phyloP scores from a whole-genome alignment of 1,284 basidiomycete species.

The Leccinum griseonigrum region DNA sequence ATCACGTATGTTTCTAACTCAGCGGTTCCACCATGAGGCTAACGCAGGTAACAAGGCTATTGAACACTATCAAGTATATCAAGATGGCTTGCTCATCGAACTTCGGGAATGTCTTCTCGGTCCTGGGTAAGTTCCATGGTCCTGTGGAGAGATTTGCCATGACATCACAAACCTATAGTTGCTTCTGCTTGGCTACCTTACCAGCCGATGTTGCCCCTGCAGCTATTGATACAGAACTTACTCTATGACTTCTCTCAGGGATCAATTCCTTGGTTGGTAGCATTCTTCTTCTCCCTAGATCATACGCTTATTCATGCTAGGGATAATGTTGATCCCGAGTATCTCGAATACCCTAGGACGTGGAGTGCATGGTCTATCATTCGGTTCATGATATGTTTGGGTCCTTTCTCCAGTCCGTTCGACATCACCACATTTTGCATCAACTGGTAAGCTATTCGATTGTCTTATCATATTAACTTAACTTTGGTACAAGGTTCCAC shows the following conservation, averaged over 20 bases:
- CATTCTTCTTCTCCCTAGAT: not conserved
- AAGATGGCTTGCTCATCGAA: constrained; percentile 35
- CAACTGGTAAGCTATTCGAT: constrained; percentile 22
- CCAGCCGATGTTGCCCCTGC: constrained; percentile 32
- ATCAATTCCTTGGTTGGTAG: constrained; percentile 31
- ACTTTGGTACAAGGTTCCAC: constrained; percentile 26
- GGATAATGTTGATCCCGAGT: constrained; percentile 34
- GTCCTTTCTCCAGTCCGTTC: constrained; percentile 34
- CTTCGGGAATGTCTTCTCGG: constrained; percentile 34
- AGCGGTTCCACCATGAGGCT: constrained; percentile 6
- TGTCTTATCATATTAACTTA: not conserved
- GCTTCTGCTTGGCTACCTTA: constrained; percentile 34
- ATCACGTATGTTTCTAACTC: constrained; percentile 26
- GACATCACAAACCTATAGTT: constrained; percentile 16
- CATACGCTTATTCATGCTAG: constrained; percentile 13
- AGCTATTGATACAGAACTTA: constrained; percentile 29
- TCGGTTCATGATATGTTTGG: constrained; percentile 32
- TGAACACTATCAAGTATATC: constrained; percentile 33
- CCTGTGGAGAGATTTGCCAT: not conserved
- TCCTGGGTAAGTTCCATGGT: constrained; percentile 25
- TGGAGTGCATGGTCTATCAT: constrained; percentile 33
- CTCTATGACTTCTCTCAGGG: constrained; percentile 33
- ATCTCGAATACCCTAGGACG: constrained; percentile 29
- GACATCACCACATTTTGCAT: constrained; percentile 30
- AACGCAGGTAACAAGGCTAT: constrained; percentile 22